Evolutionary conservation across 2,329 filamentous ascomycete species (phyloP).

Genomic region (Botryosphaeria agaves): DNA sequence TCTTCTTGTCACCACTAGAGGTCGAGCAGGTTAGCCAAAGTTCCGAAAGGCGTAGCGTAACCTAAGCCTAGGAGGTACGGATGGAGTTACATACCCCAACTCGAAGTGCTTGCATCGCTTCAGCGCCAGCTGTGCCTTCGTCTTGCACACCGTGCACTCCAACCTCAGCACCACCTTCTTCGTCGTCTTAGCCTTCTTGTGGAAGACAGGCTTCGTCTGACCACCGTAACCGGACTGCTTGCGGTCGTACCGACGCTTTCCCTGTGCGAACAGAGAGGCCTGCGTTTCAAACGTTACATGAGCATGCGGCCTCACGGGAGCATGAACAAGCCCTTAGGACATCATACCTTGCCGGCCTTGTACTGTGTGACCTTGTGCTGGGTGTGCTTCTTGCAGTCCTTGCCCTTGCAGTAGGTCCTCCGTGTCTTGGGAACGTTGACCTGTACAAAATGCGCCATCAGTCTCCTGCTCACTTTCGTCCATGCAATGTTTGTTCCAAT

Average conservation of each 20-base stretch:
- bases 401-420: constrained; percentile 95
- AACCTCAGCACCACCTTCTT: constrained; percentile 99
- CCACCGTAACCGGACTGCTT: constrained; percentile 99
- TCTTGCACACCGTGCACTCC: constrained; percentile 96
- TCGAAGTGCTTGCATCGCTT: constrained; percentile 99
- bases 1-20: constrained; percentile 99
- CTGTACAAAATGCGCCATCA: constrained; percentile 35
- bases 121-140: constrained; percentile 91
- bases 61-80: constrained; percentile 3
- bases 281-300: constrained; percentile 14
- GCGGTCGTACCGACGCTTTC: constrained; percentile 98
- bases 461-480: too few relatives aligned
- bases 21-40: constrained; percentile 25
- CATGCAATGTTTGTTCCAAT: too few relatives aligned
- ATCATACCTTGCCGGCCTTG: constrained; percentile 76
- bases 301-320: not conserved
- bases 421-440: constrained; percentile 98
- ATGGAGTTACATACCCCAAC: constrained; percentile 91
- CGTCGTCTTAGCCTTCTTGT: constrained; percentile 99
- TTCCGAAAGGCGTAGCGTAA: constrained; percentile 2
- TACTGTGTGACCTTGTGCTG: constrained; percentile 93
- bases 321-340: constrained; percentile 6
- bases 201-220: constrained; percentile 99
- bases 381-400: constrained; percentile 60
- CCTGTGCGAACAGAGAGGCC: constrained; percentile 91